Conservation (phyloP, 768 basidiomycete species). For the Infundibulicybe gibba region DNA sequence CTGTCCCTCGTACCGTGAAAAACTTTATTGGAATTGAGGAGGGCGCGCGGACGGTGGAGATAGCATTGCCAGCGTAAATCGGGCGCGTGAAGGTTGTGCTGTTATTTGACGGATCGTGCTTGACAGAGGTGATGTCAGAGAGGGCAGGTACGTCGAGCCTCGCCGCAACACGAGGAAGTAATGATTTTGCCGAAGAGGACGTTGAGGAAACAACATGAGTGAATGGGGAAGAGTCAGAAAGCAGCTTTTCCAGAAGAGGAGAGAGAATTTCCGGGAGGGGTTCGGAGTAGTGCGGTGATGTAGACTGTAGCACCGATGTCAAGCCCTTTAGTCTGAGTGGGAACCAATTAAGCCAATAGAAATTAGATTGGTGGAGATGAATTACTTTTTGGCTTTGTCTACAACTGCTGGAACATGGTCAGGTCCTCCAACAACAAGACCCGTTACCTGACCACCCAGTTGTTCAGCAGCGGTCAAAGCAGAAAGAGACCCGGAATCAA, state of each 20-base stretch:
- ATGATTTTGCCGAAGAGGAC: conserved; percentile 87
- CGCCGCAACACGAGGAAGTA: conserved; percentile 91
- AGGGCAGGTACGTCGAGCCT: conserved; percentile 86
- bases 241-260: conserved; percentile 75
- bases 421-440: conserved; percentile 66
- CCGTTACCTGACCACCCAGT: conserved; percentile 84
- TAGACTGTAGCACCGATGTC: conserved; percentile 62
- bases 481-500: conserved; percentile 84
- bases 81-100: conserved; percentile 87
- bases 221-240: conserved; percentile 60
- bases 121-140: conserved; percentile 84
- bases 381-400: conserved; percentile 78
- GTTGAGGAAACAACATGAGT: conserved; percentile 94
- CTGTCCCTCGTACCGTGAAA: conserved; percentile 91
- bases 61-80: conserved; percentile 98
- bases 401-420: conserved; percentile 64
- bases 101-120: conserved; percentile 66
- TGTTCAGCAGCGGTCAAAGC: conserved; percentile 88
- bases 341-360: conserved; percentile 6
- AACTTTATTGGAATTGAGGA: conserved; percentile 83
- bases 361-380: background rate
- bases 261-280: conserved; percentile 75
- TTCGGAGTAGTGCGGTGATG: conserved; percentile 65
- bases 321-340: conserved; percentile 61
- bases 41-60: conserved; percentile 82